These are phyloP conservation scores for Batrachochytrium dendrobatidis DNA, from an alignment of 371 early-diverging fungal species.

Conservation along the genomic window DNA sequence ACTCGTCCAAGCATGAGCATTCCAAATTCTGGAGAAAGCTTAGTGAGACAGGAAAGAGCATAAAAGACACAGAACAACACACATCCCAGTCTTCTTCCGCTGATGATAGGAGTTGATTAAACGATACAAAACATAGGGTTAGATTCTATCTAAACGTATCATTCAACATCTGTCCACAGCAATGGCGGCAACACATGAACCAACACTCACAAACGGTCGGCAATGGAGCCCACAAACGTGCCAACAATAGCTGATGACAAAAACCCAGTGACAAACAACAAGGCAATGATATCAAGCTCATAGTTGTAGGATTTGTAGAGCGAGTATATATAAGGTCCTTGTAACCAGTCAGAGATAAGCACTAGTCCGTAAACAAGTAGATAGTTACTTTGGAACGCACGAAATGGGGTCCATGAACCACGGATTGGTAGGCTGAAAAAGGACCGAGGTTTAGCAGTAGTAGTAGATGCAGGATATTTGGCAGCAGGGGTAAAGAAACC, in stretches of 20 bases:
- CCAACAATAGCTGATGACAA: constrained; percentile 66
- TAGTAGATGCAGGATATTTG: not conserved
- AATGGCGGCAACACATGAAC: no score
- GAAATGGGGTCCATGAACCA: constrained; percentile 4
- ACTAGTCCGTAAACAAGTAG: constrained; percentile 56
- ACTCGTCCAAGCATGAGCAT: constrained; percentile 58
- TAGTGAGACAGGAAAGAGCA: constrained; percentile 47
- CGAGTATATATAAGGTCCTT: constrained; percentile 65
- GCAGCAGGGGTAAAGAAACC: not conserved
- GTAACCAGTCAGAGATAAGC: constrained; percentile 69
- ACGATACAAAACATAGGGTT: no score
- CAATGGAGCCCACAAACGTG: constrained; percentile 60
- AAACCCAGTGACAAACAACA: constrained; percentile 67
- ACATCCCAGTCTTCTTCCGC: constrained; percentile 60
- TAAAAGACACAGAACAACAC: constrained; percentile 57
- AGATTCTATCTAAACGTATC: no score
- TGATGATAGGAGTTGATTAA: constrained; percentile 25
- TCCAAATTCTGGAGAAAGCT: constrained; percentile 42
- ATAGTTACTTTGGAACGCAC: constrained; percentile 34
- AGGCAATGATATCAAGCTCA: constrained; percentile 51
- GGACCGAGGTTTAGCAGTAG: not conserved
- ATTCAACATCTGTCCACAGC: no score
- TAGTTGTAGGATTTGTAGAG: constrained; percentile 59
- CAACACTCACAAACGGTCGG: constrained; percentile 65
- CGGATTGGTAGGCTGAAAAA: not conserved